phyloP scores from a whole-genome alignment of 2,329 filamentous ascomycete genomes.

The Curvularia sp. region DNA sequence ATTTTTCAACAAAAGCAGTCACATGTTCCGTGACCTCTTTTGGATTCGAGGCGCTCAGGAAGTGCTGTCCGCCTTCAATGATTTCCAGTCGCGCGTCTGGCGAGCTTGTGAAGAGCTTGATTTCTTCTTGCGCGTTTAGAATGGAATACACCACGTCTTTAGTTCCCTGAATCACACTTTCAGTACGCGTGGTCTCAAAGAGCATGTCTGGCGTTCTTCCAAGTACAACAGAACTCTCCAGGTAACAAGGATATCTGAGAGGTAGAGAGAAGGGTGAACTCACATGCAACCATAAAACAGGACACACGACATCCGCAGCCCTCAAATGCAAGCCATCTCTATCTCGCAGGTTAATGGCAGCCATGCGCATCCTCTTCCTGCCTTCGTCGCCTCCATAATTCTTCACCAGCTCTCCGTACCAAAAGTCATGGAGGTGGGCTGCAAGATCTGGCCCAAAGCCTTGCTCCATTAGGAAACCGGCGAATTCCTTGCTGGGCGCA shows the following conservation, averaged over 20 bases:
- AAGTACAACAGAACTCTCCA: not conserved
- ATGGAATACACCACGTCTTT: slow-evolving; percentile 53
- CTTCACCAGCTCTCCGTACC: slow-evolving; percentile 53
- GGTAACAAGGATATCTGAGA: not conserved
- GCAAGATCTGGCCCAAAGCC: slow-evolving; percentile 56
- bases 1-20: slow-evolving; percentile 43
- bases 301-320: slow-evolving; percentile 57
- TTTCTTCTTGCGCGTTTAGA: slow-evolving; percentile 56
- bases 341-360: slow-evolving; percentile 57
- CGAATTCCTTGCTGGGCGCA: slow-evolving; percentile 51
- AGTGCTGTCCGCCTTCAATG: slow-evolving; percentile 59
- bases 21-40: slow-evolving; percentile 51
- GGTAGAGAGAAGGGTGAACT: slow-evolving; percentile 12
- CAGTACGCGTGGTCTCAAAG: not conserved
- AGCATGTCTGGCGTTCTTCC: not conserved
- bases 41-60: slow-evolving; percentile 57
- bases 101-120: slow-evolving; percentile 56
- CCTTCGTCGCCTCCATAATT: slow-evolving; percentile 61
- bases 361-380: slow-evolving; percentile 56
- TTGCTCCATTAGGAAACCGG: slow-evolving; percentile 55
- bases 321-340: slow-evolving; percentile 57
- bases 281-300: slow-evolving; percentile 60
- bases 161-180: slow-evolving; percentile 46
- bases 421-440: slow-evolving; percentile 51
- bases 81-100: slow-evolving; percentile 53